These are phyloP conservation scores for Metarhizium album DNA, from an alignment of 2,329 filamentous ascomycete species.

Conservation along the genomic window DNA sequence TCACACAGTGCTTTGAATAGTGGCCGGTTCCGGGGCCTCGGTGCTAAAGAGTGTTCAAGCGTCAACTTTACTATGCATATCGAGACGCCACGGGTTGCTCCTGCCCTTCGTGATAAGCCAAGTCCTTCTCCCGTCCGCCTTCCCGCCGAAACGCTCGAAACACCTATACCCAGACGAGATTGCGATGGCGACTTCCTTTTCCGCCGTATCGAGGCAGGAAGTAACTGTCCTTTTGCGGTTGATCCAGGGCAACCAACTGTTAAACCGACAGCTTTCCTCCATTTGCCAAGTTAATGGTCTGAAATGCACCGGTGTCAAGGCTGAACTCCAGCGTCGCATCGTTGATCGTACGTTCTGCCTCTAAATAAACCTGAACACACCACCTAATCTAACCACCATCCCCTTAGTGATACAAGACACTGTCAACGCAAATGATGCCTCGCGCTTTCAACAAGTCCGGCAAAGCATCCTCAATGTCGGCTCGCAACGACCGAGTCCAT, in stretches of 20 bases:
- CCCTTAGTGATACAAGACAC: slow-evolving; percentile 31
- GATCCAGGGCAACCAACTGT: slow-evolving; percentile 32
- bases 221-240: slow-evolving; percentile 33
- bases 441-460: slow-evolving; percentile 32
- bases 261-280: slow-evolving; percentile 58
- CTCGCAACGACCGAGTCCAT: slow-evolving; percentile 17
- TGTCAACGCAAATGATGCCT: slow-evolving; percentile 24
- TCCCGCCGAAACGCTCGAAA: background rate
- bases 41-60: background rate
- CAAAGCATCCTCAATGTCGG: slow-evolving; percentile 29
- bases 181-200: slow-evolving; percentile 16
- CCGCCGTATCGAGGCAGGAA: slow-evolving; percentile 27
- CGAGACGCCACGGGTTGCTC: background rate
- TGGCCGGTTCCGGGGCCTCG: too few species aligned
- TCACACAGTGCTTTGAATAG: too few species aligned
- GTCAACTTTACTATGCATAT: background rate
- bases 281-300: slow-evolving; percentile 68
- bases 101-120: background rate
- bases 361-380: background rate
- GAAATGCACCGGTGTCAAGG: slow-evolving; percentile 75
- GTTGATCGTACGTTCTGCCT: slow-evolving; percentile 54
- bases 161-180: background rate
- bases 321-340: slow-evolving; percentile 68
- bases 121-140: background rate
- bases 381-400: slow-evolving; percentile 5